Evolutionary conservation across 2,329 filamentous ascomycete genomes (phyloP), one percentile per base, ranked within the genome.

Genomic region (Cercospora canescens): DNA sequence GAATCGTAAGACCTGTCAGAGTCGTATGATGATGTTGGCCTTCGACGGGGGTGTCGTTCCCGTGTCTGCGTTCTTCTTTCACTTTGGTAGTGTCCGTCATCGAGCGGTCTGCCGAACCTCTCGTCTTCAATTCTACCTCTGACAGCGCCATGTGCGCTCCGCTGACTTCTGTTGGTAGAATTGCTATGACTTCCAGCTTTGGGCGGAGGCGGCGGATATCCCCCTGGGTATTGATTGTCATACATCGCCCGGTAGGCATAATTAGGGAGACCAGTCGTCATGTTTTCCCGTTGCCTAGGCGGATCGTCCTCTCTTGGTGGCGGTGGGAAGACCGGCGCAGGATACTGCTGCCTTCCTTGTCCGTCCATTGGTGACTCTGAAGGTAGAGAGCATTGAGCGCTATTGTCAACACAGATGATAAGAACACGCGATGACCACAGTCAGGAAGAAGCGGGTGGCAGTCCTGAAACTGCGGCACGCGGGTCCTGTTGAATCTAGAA

Each of bases 201-300:
- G 21, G 45, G 56, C 24, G 57, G 37, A 21, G 37, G 37, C 1
- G 61, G 61, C 18, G 61, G 50, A 57, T 63, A 48, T 21, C 34
- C 54, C 41, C 62, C 59, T 6, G 52, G 34, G 12, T 67, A 60
- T 48, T 62, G 41, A 32, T 61, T 64, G 30, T 62, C 62, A 52
- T 67, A 63, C 35, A 63, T 66, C 24, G 64, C 54, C 26, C 64
- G 56, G 16, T 66, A 66, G 21, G 55, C 64, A 45, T 62, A 58
- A 11, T 63, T 50, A n/a, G 62, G 62, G 1, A 63, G 30, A 4
- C 55, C 62, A 35, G 62, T 59, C 30, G 54, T 58, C 64, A 66
- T 66, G 4, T 52, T 62, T 41, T 41, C 26, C 14, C 26, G 56
- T 24, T 60, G 54, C 11, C 57, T 55, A 32, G 41, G 41, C 4